Evolutionary conservation across 306 rosid species (phyloP).

Genomic region (Sicyos edulis): DNA sequence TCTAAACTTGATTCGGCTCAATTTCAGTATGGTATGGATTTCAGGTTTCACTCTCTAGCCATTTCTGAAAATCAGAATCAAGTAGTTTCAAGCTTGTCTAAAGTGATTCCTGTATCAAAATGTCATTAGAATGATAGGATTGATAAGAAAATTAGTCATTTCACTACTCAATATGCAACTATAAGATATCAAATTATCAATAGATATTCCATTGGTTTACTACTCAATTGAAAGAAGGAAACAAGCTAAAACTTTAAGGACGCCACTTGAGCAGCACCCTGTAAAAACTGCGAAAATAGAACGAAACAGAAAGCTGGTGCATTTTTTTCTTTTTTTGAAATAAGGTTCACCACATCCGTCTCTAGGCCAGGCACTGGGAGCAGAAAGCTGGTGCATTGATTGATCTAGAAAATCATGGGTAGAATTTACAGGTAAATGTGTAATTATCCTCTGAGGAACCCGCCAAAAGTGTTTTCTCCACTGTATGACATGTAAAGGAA

Average conservation of each 20-base stretch:
- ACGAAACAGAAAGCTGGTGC: background rate
- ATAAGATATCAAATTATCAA: background rate
- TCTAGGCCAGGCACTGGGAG: too few species aligned
- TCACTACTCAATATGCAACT: slow-evolving; percentile 3
- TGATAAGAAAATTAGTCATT: too few species aligned
- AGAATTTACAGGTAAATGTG: slow-evolving; percentile 13
- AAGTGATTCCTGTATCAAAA: background rate
- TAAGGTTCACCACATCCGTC: too few species aligned
- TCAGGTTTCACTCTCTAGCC: background rate
- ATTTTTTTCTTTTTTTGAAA: too few species aligned
- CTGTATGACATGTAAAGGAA: slow-evolving; percentile 22
- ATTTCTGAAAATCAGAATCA: background rate
- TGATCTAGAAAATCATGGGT: background rate
- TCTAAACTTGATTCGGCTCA: background rate
- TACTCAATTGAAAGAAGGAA: background rate
- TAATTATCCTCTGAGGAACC: slow-evolving; percentile 11
- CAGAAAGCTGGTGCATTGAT: background rate
- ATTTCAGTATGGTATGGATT: too few species aligned
- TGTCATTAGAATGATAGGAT: too few species aligned
- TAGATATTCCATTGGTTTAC: slow-evolving; percentile 1
- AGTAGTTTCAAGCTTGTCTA: background rate
- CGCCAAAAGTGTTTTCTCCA: slow-evolving; percentile 19
- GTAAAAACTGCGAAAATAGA: background rate
- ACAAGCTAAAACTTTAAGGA: background rate
- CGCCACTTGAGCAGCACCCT: background rate